Percentiles rank a stretch among this genome's conserved stretches.
These are phyloP conservation scores for Rutstroemia sp. DNA, from an alignment of 2,329 filamentous ascomycete species.

Conservation along the genomic window DNA sequence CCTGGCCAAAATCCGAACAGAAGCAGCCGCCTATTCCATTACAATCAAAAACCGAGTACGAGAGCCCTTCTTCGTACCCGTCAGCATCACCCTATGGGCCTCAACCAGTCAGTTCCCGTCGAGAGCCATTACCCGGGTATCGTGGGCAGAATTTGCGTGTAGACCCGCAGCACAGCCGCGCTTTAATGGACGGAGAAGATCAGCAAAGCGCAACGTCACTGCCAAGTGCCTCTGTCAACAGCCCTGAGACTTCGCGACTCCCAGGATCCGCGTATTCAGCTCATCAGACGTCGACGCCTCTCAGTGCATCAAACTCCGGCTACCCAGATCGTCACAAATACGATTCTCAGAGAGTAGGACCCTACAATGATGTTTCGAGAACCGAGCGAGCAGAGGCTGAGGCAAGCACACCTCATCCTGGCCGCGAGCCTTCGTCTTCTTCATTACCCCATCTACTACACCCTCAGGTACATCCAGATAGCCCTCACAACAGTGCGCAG, in stretches of 20 bases:
- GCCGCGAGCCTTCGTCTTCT: conserved; percentile 32
- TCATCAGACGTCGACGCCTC: conserved; percentile 49
- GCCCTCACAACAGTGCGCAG: conserved; percentile 26
- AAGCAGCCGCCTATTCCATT: conserved; percentile 64
- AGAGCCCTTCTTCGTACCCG: conserved; percentile 41
- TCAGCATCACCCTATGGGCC: conserved; percentile 49
- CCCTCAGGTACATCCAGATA: conserved; percentile 25
- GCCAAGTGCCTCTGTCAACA: conserved; percentile 42
- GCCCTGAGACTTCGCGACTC: conserved; percentile 52
- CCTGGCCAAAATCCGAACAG: conserved; percentile 70
- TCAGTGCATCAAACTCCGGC: conserved; percentile 43
- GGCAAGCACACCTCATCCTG: conserved; percentile 34
- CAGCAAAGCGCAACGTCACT: conserved; percentile 52
- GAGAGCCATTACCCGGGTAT: conserved; percentile 51
- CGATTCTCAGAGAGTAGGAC: conserved; percentile 52
- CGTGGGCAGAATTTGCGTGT: conserved; percentile 55
- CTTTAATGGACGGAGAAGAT: conserved; percentile 49
- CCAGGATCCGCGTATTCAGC: conserved; percentile 42
- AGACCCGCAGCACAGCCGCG: conserved; percentile 50
- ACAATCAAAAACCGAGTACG: conserved; percentile 69
- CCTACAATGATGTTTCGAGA: conserved; percentile 48
- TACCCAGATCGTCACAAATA: conserved; percentile 36
- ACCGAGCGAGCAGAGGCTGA: conserved; percentile 37
- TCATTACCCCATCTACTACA: conserved; percentile 44
- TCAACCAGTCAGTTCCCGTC: conserved; percentile 31